A percentile compares a stretch with the other conserved stretches of the same genome.
Conservation (phyloP, 768 basidiomycete genomes). For the Pleurotus sapidus region DNA sequence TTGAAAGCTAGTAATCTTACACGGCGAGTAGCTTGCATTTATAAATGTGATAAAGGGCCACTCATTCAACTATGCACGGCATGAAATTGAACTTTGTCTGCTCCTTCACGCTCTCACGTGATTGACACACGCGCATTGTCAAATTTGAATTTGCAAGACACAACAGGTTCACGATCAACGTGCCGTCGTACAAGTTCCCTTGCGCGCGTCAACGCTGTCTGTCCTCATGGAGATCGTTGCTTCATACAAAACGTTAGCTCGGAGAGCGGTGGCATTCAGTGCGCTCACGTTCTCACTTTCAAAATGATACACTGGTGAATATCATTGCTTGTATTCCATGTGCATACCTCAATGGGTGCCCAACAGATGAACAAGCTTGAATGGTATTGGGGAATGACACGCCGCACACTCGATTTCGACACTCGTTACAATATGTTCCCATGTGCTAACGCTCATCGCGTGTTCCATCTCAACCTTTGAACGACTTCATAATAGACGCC, state of each 20-base stretch:
- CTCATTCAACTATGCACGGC: too few relatives aligned
- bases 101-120: too few relatives aligned
- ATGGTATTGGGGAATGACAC: conserved; percentile 14
- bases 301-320: background rate
- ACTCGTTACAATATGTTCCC: conserved; percentile 14
- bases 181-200: too few relatives aligned
- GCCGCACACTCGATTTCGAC: conserved; percentile 14
- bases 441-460: conserved; percentile 4
- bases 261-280: background rate
- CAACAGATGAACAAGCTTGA: conserved; percentile 13
- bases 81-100: too few relatives aligned
- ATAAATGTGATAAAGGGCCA: too few relatives aligned
- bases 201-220: background rate
- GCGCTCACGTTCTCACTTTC: background rate
- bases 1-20: too few relatives aligned
- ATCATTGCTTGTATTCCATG: background rate
- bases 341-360: background rate
- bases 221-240: background rate
- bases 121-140: too few relatives aligned
- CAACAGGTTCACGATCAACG: background rate
- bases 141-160: too few relatives aligned
- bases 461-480: background rate
- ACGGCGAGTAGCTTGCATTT: too few relatives aligned
- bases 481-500: too few relatives aligned
- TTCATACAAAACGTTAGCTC: background rate